Evolutionary conservation across 495 filamentous ascomycete species (phyloP).

Genomic region (Neurospora tetrasperma): DNA sequence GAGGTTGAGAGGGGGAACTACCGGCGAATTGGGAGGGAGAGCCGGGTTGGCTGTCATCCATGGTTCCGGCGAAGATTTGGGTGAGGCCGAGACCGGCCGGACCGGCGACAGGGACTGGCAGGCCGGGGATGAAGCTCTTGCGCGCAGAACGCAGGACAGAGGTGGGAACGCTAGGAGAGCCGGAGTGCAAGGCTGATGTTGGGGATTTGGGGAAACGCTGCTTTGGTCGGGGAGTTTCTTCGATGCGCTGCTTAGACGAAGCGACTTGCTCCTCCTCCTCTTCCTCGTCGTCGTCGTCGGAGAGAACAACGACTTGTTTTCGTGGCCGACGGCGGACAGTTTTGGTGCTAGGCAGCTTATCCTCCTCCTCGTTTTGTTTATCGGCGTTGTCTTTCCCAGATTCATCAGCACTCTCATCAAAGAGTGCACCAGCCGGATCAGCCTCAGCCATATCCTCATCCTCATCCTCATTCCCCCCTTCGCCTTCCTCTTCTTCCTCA

Average conservation of each 20-base stretch:
- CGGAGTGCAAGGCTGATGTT: constrained; percentile 14
- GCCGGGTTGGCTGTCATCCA: constrained; percentile 52
- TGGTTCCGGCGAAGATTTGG: constrained; percentile 86
- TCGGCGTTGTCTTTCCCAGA: constrained; percentile 32
- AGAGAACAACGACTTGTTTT: constrained; percentile 38
- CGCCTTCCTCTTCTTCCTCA: constrained; percentile 22
- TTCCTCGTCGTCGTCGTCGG: constrained; percentile 54
- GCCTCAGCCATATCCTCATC: constrained; percentile 12
- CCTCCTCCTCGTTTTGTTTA: constrained; percentile 29
- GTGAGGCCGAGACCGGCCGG: constrained; percentile 65
- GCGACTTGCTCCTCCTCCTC: constrained; percentile 20
- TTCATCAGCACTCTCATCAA: constrained; percentile 31
- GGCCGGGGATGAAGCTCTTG: constrained; percentile 50
- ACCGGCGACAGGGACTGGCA: constrained; percentile 39
- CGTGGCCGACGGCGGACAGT: constrained; percentile 27
- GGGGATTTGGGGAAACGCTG: constrained; percentile 26
- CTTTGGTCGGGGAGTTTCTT: constrained; percentile 36
- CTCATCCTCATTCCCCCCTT: constrained; percentile 29
- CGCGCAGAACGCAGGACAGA: constrained; percentile 47
- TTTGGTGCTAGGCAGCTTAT: constrained; percentile 26
- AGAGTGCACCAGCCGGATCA: constrained; percentile 8
- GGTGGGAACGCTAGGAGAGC: constrained; percentile 37
- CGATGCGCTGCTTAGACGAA: constrained; percentile 34
- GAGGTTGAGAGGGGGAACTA: constrained; percentile 26
- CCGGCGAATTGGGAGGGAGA: constrained; percentile 8